phyloP scores from a whole-genome alignment of 495 filamentous ascomycete species.

The Hamigera avellanea region DNA sequence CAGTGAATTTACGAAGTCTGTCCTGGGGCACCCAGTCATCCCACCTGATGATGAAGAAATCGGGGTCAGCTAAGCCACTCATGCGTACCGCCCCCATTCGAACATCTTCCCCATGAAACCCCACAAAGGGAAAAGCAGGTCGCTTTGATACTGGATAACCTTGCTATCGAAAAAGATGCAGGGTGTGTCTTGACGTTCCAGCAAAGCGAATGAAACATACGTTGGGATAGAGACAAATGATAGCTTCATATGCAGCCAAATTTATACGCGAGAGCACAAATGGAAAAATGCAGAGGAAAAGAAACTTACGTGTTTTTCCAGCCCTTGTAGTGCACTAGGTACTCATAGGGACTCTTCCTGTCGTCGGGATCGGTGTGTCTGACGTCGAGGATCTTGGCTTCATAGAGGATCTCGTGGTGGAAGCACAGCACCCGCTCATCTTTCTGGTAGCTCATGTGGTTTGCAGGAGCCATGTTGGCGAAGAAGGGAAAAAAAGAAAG shows the following conservation, averaged over 20 bases:
- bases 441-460: conserved; percentile 56
- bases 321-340: conserved; percentile 95
- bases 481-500: not conserved
- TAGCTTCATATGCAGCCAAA: no score
- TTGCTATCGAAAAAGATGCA: no score
- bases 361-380: conserved; percentile 51
- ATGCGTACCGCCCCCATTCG: not conserved
- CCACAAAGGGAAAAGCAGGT: not conserved
- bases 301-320: conserved; percentile 88
- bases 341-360: conserved; percentile 66
- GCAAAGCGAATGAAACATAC: not conserved
- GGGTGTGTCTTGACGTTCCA: no score
- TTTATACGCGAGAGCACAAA: no score
- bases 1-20: conserved; percentile 84
- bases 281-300: conserved; percentile 1
- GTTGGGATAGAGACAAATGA: not conserved
- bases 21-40: conserved; percentile 98
- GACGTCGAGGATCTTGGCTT: conserved; percentile 83
- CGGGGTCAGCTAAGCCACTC: not conserved
- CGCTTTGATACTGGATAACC: not conserved
- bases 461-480: conserved; percentile 48
- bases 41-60: conserved; percentile 46
- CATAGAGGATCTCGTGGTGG: conserved; percentile 91
- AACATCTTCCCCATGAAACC: not conserved
- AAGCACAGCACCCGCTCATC: conserved; percentile 96